Base-by-base conservation (phyloP, 2,329 filamentous ascomycete genomes). In the Colletotrichum gigasporum region DNA sequence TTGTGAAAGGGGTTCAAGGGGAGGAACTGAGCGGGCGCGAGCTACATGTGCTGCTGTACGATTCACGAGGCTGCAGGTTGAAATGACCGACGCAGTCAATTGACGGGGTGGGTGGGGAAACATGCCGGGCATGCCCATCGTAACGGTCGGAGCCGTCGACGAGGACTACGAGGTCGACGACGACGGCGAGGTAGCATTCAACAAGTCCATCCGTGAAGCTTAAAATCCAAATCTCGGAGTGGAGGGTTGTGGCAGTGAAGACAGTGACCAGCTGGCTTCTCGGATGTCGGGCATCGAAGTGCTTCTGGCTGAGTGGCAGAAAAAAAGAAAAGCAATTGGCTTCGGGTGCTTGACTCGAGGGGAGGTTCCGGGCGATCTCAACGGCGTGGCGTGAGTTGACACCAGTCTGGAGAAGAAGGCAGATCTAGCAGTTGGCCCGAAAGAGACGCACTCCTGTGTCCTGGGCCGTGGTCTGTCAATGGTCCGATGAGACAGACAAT, bases 401-500 rank as follows among this genome's bases (percentile, higher is more conserved):
- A n/a, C n/a, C n/a, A n/a, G n/a, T 30, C 16, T 22, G 34, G 8
- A 11, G 12, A 12, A 39, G 3, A 20, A 37, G 24, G 57, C n/a
- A 32, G 44, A 18, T 16, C 42, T 20, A 35, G 32, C 37, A 42
- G 47, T 45, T 61, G 52, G 41, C 41, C 58, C 41, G 41, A 32
- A 24, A 52, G 22, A 28, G n/a, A n/a, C 52, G 28, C 35, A 34
- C 14, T 34, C 32, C 16, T 28, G 26, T 34, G 34, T 26, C 35
- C 35, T 47, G n/a, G 8, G 39, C 14, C n/a, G 32, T 54, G 61
- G 56, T 50, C 48, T 50, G 48, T 54, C 32, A 28, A 54, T 61
- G 61, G 37, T 42, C 20, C 34, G 42, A 61, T 42, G 41, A 30
- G 16, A 37, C 47, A 64, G n/a, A 26, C 22, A 37, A 54, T 61